Evolutionary conservation across 2,329 filamentous ascomycete species (phyloP).

Genomic region (Coniella lustricola): DNA sequence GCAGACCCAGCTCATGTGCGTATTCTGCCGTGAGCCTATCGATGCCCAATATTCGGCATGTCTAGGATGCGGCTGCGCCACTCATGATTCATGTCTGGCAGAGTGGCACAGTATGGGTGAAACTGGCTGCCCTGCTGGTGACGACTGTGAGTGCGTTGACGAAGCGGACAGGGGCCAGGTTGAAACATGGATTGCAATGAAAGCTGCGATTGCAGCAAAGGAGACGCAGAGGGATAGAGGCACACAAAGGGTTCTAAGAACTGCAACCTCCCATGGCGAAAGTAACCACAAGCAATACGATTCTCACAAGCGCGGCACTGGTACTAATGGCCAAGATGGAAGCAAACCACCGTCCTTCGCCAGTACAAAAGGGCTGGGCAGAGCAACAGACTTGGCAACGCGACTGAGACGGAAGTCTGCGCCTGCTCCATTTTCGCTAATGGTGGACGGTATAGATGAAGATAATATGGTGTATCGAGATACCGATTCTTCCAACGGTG

Average conservation of each 20-base stretch:
- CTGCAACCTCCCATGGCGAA: constrained; percentile 8
- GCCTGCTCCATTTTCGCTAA: constrained; percentile 19
- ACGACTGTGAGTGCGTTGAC: constrained; percentile 56
- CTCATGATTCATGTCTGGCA: constrained; percentile 51
- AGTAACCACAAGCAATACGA: constrained; percentile 1
- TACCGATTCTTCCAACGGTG: neutral
- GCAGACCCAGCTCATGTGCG: constrained; percentile 53
- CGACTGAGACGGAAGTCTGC: constrained; percentile 22
- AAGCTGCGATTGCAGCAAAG: constrained; percentile 31
- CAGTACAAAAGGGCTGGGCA: constrained; percentile 13
- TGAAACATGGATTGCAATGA: constrained; percentile 54
- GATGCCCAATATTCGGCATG: constrained; percentile 55
- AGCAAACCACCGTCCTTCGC: constrained; percentile 9
- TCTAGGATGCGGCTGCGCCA: constrained; percentile 55
- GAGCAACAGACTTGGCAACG: constrained; percentile 7
- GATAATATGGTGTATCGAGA: constrained; percentile 14
- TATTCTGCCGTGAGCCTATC: constrained; percentile 56
- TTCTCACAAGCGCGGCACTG: constrained; percentile 10
- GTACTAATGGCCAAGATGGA: constrained; percentile 14
- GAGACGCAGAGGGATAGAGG: constrained; percentile 28
- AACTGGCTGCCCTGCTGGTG: constrained; percentile 53
- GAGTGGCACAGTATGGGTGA: constrained; percentile 54
- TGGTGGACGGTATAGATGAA: constrained; percentile 22
- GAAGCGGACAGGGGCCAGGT: constrained; percentile 51
- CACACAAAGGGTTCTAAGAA: constrained; percentile 18